These are phyloP conservation scores for Tinospora cordifolia DNA, from an alignment of 164 flowering plant species.

Conservation along the genomic window DNA sequence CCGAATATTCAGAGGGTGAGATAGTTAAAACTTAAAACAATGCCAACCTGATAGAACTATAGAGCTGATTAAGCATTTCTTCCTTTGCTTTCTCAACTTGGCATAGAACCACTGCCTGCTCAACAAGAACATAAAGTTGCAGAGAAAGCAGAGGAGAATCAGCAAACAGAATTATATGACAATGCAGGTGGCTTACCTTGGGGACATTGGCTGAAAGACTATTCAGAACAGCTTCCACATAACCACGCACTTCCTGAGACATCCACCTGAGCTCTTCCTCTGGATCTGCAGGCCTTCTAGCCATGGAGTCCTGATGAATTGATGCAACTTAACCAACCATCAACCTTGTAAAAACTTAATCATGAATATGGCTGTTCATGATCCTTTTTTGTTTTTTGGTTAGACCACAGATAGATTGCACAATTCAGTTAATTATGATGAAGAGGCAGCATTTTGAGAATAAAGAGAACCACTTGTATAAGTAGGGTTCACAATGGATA, in stretches of 20 bases:
- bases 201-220: conserved; percentile 99
- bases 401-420: no score
- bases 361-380: neutral
- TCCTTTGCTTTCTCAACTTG: conserved; percentile 99
- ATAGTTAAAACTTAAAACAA: neutral
- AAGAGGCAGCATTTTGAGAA: no score
- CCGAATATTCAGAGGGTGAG: neutral
- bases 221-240: conserved; percentile 97
- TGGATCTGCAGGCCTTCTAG: conserved; percentile 94
- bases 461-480: no score
- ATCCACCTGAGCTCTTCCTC: conserved; percentile 99
- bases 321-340: conserved; percentile 7
- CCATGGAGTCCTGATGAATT: conserved; percentile 77
- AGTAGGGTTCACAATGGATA: no score
- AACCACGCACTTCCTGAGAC: conserved; percentile 99
- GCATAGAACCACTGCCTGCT: conserved; percentile 98
- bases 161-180: neutral
- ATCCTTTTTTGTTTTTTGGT: no score
- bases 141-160: neutral
- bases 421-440: no score
- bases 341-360: neutral
- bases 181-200: conserved; percentile 37
- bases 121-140: conserved; percentile 12
- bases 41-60: conserved; percentile 78
- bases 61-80: conserved; percentile 94